A percentile compares a stretch with the other conserved stretches of the same genome.
phyloP scores from a whole-genome alignment of 768 basidiomycete species.

The Gelatoporia subvermispora region DNA sequence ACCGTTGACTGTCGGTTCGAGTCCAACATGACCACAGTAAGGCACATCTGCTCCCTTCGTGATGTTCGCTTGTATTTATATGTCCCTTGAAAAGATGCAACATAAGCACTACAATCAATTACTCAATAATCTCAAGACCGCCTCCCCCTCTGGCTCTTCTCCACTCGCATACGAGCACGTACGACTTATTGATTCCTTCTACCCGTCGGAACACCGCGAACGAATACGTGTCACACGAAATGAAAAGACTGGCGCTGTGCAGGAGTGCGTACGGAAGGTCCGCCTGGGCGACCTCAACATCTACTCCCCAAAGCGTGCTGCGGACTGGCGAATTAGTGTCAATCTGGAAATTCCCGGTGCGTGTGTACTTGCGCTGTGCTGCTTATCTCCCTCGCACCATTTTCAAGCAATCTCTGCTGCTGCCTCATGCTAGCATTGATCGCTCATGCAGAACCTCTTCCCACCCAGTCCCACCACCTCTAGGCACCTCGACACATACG shows the following conservation, averaged over 20 bases:
- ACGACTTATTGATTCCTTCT: constrained; percentile 77
- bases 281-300: constrained; percentile 87
- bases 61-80: background rate
- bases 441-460: background rate
- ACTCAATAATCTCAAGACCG: constrained; percentile 74
- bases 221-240: constrained; percentile 85
- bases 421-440: background rate
- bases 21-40: constrained; percentile 89
- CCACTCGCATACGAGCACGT: constrained; percentile 75
- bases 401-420: background rate
- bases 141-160: constrained; percentile 50
- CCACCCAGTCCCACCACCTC: constrained; percentile 55
- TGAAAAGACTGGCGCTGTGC: constrained; percentile 62
- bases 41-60: constrained; percentile 15
- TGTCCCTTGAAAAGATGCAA: constrained; percentile 50
- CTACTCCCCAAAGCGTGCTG: constrained; percentile 70
- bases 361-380: constrained; percentile 20
- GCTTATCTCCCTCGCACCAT: background rate
- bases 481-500: constrained; percentile 54
- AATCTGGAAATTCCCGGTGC: constrained; percentile 86
- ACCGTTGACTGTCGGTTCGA: constrained; percentile 70
- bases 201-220: constrained; percentile 39
- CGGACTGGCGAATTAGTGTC: constrained; percentile 93
- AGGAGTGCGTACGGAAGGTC: constrained; percentile 72
- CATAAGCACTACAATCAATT: constrained; percentile 83